phyloP scores from a whole-genome alignment of 495 filamentous ascomycete species.

The Xylaria nigripes region DNA sequence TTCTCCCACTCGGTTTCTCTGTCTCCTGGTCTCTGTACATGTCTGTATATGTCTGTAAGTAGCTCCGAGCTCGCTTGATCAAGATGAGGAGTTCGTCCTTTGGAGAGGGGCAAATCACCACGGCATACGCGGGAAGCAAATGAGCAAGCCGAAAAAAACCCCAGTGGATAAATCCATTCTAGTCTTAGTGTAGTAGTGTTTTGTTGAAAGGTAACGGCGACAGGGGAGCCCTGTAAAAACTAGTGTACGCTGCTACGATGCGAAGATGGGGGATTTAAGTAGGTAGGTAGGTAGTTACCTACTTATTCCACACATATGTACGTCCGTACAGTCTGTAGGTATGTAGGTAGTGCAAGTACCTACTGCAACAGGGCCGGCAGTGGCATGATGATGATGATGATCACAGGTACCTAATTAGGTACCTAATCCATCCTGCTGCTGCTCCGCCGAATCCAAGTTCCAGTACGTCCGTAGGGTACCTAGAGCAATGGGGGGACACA shows the following conservation, averaged over 20 bases:
- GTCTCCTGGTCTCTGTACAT: not conserved
- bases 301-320: too few species aligned
- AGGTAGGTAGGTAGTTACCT: not conserved
- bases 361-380: constrained; percentile 3
- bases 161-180: constrained; percentile 3
- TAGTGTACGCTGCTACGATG: constrained; percentile 3
- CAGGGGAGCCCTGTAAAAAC: constrained; percentile 7
- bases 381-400: too few species aligned
- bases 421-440: not conserved
- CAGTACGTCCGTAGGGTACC: too few species aligned
- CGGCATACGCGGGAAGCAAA: constrained; percentile 5
- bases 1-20: not conserved
- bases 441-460: not conserved
- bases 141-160: not conserved
- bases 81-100: constrained; percentile 2
- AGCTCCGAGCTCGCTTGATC: constrained; percentile 2
- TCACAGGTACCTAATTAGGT: not conserved
- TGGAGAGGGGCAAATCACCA: constrained; percentile 3
- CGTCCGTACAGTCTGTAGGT: too few species aligned
- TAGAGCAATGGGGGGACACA: not conserved
- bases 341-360: too few species aligned
- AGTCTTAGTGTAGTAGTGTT: constrained; percentile 5
- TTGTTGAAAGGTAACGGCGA: constrained; percentile 10
- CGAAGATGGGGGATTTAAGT: constrained; percentile 4
- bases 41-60: too few species aligned